These are phyloP conservation scores for Begonia peltatifolia DNA, from an alignment of 306 rosid species.

Conservation along the genomic window DNA sequence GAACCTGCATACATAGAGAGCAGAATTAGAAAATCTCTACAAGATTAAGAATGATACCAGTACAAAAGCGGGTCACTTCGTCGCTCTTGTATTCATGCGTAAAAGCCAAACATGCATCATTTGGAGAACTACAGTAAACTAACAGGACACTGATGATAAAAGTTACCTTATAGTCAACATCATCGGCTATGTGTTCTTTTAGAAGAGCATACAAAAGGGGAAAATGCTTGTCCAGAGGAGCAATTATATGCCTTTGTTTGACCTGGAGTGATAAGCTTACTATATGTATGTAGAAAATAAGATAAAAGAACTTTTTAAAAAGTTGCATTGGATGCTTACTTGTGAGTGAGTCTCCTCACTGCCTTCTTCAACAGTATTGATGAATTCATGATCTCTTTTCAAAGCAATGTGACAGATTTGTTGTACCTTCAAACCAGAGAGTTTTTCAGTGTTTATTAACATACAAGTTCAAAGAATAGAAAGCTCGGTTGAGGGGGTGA, in stretches of 20 bases:
- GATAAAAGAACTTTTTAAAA: not conserved
- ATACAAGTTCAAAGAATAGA: not conserved
- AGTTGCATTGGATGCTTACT: conserved; percentile 22
- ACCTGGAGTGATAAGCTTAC: conserved; percentile 47
- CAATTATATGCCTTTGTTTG: conserved; percentile 52
- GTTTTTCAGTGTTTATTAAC: conserved; percentile 2
- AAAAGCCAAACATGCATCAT: no score
- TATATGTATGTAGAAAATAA: not conserved
- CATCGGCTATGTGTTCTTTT: conserved; percentile 82
- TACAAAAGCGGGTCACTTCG: not conserved
- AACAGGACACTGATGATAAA: not conserved
- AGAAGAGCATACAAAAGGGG: conserved; percentile 47
- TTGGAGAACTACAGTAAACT: no score
- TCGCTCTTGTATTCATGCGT: no score
- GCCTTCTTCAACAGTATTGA: conserved; percentile 78
- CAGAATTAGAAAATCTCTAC: conserved; percentile 12
- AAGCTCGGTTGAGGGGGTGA: not conserved
- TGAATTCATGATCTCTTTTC: conserved; percentile 80
- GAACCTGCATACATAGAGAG: conserved; percentile 53
- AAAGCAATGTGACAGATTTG: conserved; percentile 84
- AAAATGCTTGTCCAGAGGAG: conserved; percentile 76
- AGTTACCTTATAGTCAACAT: conserved; percentile 76
- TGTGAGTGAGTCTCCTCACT: conserved; percentile 84
- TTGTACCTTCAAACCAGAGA: conserved; percentile 56
- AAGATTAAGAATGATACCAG: no score